Percentiles rank a stretch among this genome's conserved stretches.
Conservation (phyloP, 202 grass and related monocot species). For the Setaria italica region DNA sequence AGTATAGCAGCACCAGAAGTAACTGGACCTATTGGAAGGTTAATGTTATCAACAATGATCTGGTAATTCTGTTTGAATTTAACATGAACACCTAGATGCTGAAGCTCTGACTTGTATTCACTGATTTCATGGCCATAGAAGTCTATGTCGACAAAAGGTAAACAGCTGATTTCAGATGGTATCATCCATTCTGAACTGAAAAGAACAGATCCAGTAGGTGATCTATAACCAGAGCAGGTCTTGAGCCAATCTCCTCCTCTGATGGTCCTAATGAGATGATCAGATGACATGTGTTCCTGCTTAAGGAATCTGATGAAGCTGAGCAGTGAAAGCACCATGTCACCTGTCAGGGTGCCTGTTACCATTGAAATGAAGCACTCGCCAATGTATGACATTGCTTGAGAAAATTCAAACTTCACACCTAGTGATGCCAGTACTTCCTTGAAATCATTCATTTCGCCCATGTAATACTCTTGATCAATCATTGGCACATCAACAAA, state of each 20-base stretch:
- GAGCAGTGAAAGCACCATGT: constrained; percentile 47
- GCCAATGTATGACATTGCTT: constrained; percentile 47
- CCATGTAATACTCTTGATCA: constrained; percentile 53
- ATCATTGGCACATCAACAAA: constrained; percentile 57
- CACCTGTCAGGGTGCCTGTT: background rate
- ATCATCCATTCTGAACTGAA: constrained; percentile 45
- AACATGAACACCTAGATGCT: constrained; percentile 53
- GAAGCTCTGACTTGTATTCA: constrained; percentile 52
- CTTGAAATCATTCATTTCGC: constrained; percentile 34
- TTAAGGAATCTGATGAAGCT: constrained; percentile 47
- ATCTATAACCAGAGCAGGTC: constrained; percentile 48
- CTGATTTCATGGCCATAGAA: constrained; percentile 53
- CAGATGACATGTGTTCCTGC: constrained; percentile 23
- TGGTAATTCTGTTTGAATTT: constrained; percentile 53
- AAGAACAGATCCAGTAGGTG: constrained; percentile 46
- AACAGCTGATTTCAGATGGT: constrained; percentile 41
- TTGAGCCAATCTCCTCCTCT: constrained; percentile 46
- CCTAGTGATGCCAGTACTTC: constrained; percentile 52
- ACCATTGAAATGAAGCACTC: constrained; percentile 23
- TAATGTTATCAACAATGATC: constrained; percentile 50
- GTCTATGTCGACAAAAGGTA: constrained; percentile 53
- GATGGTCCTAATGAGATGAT: constrained; percentile 39
- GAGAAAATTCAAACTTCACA: constrained; percentile 47
- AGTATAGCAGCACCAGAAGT: constrained; percentile 49
- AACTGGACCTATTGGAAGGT: constrained; percentile 40